phyloP scores from a whole-genome alignment of 345 rosid genomes.

The Syzygium aromaticum region DNA sequence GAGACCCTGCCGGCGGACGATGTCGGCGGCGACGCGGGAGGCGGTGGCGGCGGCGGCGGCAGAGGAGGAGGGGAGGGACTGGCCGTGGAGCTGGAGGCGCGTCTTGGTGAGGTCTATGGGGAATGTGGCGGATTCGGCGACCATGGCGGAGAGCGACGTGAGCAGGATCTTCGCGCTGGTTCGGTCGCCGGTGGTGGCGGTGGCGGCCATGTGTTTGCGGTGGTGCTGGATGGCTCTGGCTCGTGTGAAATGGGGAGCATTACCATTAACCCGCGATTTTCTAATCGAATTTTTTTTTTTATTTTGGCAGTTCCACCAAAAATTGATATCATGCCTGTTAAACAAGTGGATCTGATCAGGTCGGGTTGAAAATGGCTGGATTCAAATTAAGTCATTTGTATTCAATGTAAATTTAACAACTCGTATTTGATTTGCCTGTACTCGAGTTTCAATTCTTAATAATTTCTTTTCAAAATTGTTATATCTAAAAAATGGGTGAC shows the following conservation, averaged over 20 bases:
- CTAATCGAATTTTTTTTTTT: neutral
- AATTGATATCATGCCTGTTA: too few species aligned
- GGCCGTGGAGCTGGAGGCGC: constrained; percentile 72
- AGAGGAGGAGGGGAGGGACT: constrained; percentile 23
- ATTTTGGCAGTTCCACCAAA: too few species aligned
- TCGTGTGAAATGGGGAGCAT: neutral
- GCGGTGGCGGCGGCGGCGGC: constrained; percentile 38
- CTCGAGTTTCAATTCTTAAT: too few species aligned
- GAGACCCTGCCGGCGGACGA: constrained; percentile 41
- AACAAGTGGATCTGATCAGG: too few species aligned
- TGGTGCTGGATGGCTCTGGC: neutral
- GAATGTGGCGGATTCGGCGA: constrained; percentile 69
- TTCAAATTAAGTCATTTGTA: too few species aligned
- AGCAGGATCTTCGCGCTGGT: constrained; percentile 34
- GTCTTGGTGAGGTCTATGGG: constrained; percentile 88
- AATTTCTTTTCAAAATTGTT: too few species aligned
- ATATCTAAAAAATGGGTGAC: too few species aligned
- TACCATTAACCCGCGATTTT: neutral
- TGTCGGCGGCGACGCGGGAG: constrained; percentile 42
- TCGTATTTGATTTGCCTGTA: too few species aligned
- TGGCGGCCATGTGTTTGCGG: neutral
- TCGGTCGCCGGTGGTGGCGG: constrained; percentile 1
- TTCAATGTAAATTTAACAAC: too few species aligned
- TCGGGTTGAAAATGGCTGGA: too few species aligned
- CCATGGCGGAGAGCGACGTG: constrained; percentile 74